A percentile compares a stretch with the other conserved stretches of the same genome.
These are phyloP conservation scores for Podila verticillata DNA, from an alignment of 192 early-diverging fungal genomes.

Conservation along the genomic window DNA sequence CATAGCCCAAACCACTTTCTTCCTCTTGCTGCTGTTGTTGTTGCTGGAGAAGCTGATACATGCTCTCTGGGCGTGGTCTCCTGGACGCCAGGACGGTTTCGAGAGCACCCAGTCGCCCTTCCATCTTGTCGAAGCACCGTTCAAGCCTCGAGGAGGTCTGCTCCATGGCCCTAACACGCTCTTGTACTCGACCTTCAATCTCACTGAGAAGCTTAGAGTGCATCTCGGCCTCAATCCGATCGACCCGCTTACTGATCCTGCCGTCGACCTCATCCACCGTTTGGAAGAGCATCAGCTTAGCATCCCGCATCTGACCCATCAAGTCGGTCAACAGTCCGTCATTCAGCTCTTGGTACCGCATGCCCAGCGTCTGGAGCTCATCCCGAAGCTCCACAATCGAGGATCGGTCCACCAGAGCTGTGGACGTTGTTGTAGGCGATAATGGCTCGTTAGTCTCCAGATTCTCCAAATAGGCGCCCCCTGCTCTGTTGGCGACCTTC, in stretches of 20 bases:
- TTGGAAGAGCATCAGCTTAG: constrained; percentile 47
- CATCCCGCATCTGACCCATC: constrained; percentile 51
- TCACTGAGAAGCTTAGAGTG: constrained; percentile 46
- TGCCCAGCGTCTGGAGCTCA: constrained; percentile 34
- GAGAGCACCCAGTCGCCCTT: constrained; percentile 35
- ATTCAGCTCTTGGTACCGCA: constrained; percentile 47
- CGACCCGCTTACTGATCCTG: constrained; percentile 43
- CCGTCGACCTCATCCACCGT: constrained; percentile 50
- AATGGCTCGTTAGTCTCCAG: constrained; percentile 7
- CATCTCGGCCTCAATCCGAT: constrained; percentile 52
- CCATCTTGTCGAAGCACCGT: constrained; percentile 49
- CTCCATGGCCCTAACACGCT: constrained; percentile 47
- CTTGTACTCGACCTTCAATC: constrained; percentile 45
- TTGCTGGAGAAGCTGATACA: constrained; percentile 47
- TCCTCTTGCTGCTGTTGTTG: constrained; percentile 37
- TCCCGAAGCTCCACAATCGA: constrained; percentile 39
- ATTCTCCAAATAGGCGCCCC: constrained; percentile 22
- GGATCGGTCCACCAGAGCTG: constrained; percentile 14
- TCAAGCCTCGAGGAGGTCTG: constrained; percentile 41
- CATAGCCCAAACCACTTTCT: not conserved
- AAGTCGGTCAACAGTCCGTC: constrained; percentile 44
- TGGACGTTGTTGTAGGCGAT: constrained; percentile 1
- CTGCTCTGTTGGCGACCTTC: constrained; percentile 18
- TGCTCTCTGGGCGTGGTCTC: constrained; percentile 50
- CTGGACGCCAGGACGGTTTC: constrained; percentile 43